A percentile compares a stretch with the other conserved stretches of the same genome.
Conservation (phyloP, 192 early-diverging fungal genomes). For the Rhizophagus sp. region DNA sequence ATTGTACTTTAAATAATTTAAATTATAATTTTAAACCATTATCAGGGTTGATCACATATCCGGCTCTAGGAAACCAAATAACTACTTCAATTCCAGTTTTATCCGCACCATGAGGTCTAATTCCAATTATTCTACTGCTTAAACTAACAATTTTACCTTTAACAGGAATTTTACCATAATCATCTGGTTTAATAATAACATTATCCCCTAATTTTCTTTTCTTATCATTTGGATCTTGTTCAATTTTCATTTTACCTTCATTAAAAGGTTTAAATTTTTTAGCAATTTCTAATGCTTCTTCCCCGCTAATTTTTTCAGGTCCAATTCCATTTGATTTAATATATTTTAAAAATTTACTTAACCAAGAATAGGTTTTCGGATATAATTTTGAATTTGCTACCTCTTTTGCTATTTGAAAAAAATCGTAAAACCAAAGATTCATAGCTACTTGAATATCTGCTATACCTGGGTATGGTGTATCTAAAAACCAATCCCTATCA, state of each 20-base stretch:
- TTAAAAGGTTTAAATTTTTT: slow-evolving; percentile 18
- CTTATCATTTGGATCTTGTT: background rate
- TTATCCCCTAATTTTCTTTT: slow-evolving; percentile 31
- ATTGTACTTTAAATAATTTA: too few species aligned
- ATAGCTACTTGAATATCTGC: slow-evolving; percentile 36
- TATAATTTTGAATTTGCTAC: slow-evolving; percentile 18
- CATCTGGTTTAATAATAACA: slow-evolving; percentile 39
- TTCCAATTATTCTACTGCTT: background rate
- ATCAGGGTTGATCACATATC: slow-evolving; percentile 29
- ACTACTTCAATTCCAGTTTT: slow-evolving; percentile 29
- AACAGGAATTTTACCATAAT: slow-evolving; percentile 45
- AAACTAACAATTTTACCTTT: slow-evolving; percentile 36
- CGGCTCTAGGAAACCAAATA: slow-evolving; percentile 36
- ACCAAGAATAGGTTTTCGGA: slow-evolving; percentile 37
- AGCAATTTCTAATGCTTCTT: slow-evolving; percentile 37
- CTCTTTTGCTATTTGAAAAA: slow-evolving; percentile 29
- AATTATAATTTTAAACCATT: background rate
- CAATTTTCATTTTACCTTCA: background rate
- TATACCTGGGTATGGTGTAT: slow-evolving; percentile 26
- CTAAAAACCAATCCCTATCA: slow-evolving; percentile 38
- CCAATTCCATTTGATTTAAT: slow-evolving; percentile 10
- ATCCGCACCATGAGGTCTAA: slow-evolving; percentile 28
- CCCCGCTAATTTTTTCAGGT: slow-evolving; percentile 36
- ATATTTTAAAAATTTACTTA: slow-evolving; percentile 33
- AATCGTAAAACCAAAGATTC: slow-evolving; percentile 31